phyloP scores from a whole-genome alignment of 2,329 filamentous ascomycete genomes.

The Ophiostoma sp. region DNA sequence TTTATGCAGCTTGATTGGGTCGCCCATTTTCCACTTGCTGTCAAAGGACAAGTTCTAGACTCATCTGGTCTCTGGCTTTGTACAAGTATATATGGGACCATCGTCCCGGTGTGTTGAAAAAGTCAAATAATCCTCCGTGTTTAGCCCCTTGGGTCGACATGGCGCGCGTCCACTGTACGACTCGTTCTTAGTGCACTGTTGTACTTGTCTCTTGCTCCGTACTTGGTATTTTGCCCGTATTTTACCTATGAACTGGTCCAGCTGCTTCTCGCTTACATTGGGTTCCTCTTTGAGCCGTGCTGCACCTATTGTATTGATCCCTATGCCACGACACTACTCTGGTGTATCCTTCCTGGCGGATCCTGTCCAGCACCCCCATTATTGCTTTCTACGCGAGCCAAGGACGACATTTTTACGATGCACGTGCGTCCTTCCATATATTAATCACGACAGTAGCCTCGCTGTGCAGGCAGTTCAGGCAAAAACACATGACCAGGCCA shows the following conservation, averaged over 20 bases:
- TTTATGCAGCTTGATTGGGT: slow-evolving; percentile 9
- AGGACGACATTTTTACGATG: neutral
- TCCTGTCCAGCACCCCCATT: neutral
- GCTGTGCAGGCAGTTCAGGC: neutral
- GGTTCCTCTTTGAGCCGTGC: too few relatives aligned
- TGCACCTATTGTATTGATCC: neutral
- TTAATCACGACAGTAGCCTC: neutral
- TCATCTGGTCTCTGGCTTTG: neutral
- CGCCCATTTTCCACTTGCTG: neutral
- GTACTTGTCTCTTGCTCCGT: too few relatives aligned
- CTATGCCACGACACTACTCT: neutral
- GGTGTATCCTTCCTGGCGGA: neutral
- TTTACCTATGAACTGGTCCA: too few relatives aligned
- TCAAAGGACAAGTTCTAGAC: neutral
- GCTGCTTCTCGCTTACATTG: too few relatives aligned
- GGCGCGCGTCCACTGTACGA: neutral
- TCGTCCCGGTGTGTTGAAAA: neutral
- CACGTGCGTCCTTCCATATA: neutral
- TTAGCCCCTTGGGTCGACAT: neutral
- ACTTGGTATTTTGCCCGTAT: too few relatives aligned
- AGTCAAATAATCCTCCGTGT: slow-evolving; percentile 11
- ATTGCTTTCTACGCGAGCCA: neutral
- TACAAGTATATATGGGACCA: neutral
- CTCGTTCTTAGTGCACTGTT: too few relatives aligned
- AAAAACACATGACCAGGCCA: neutral